These are phyloP conservation scores for Apostasia shenzhenica DNA, from an alignment of 106 monocot species.

Conservation along the genomic window DNA sequence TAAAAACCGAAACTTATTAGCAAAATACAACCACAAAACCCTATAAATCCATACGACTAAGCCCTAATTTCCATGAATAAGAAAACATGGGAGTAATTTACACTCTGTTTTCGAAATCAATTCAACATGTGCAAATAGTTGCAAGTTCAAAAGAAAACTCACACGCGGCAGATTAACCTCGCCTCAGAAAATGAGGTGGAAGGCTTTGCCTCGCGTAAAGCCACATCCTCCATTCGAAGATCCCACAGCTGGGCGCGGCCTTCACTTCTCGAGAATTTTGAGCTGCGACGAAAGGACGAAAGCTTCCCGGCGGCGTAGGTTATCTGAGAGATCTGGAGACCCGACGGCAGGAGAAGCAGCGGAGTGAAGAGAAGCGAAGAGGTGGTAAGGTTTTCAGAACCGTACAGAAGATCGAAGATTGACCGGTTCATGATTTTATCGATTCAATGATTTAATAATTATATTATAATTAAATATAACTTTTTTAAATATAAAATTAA, in stretches of 20 bases:
- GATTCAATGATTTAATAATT: no score
- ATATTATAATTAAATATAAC: no score
- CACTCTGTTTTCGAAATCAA: neutral
- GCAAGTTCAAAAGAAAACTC: constrained; percentile 9
- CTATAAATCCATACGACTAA: neutral
- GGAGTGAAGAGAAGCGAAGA: no score
- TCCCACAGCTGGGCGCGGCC: neutral
- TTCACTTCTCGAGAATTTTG: neutral
- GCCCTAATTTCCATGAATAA: neutral
- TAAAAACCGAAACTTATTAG: neutral
- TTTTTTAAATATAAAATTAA: no score
- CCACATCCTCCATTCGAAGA: constrained; percentile 22
- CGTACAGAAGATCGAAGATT: no score
- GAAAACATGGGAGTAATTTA: no score
- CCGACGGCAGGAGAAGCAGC: no score
- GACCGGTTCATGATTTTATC: no score
- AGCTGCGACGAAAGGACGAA: no score
- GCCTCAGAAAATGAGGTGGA: constrained; percentile 28
- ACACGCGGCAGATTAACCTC: constrained; percentile 75
- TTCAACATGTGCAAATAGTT: neutral
- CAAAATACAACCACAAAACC: neutral
- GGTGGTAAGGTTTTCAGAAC: no score
- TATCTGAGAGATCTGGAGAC: no score
- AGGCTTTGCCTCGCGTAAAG: constrained; percentile 10
- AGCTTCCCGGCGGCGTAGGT: no score